Base-by-base conservation (phyloP, 306 rosid genomes). In the Ziziphus jujuba region DNA sequence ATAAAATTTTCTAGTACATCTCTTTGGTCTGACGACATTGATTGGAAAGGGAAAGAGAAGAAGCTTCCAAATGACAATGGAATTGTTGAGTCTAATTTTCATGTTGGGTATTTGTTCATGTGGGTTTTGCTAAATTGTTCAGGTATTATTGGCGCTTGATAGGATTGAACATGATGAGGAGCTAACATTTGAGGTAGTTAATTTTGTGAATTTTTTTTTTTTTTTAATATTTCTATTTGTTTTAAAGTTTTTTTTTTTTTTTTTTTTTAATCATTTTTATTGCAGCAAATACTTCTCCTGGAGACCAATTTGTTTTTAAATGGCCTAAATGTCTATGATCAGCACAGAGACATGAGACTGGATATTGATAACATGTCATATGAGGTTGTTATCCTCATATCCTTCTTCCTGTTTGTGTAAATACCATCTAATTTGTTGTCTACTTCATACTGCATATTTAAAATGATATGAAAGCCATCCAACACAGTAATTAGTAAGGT, bases 351-450 rank as follows among this genome's bases (percentile, higher is more conserved):
- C 71, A 88, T 95, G 99, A 89, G 99, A 62, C 77, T 95, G 82
- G 97, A 95, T 79, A 95, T 90, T 44, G 99, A 95, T 82, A 88
- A 88, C 82, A 91, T 95, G 99, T 82, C 99, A 75, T 95, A 95
- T 49, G 97, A 95, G 99, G 97, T 95, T 74, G 96, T 73, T 65
- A 56, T 52, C 38, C 31, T 59, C 71, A 45, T 43, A 43, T 67
- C 70, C 54, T 61, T 20, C 6, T 56, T 40, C 49, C 59, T 23
- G 69, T 56, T 38, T 7, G 56, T 61, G 8, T 33, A 36, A 54
- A 22, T 67, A 16, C 7, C 22, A 50, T 50, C 5, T 53, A 24
- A 23, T 38, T 20, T 50, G 21, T 52, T 66, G 36, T 53, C 9
- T 56, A 54, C 22, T 21, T 20, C 17, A 9, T 21, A 31, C 63